A percentile compares a stretch with the other conserved stretches of the same genome.
Evolutionary conservation across 2,329 filamentous ascomycete species (phyloP).

Genomic region (Clonostachys byssicola): DNA sequence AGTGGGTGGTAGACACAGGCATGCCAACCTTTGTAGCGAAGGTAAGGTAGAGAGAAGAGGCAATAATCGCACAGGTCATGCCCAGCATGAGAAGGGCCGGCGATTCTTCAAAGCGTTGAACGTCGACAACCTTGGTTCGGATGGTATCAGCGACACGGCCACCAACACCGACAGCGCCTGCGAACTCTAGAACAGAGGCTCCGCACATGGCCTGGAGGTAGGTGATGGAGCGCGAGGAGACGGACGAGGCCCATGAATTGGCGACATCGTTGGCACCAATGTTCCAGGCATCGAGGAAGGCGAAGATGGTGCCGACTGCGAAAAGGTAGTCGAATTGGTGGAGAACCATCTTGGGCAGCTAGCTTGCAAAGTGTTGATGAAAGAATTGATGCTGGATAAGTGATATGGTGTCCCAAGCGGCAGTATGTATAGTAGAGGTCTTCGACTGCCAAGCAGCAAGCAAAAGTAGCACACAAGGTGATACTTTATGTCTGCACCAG

Average conservation of each 20-base stretch:
- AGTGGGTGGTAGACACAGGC: constrained; percentile 59
- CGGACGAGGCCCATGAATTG: constrained; percentile 72
- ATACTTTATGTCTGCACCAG: too few species aligned
- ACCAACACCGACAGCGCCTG: constrained; percentile 57
- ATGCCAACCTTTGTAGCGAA: constrained; percentile 48
- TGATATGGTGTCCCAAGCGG: too few species aligned
- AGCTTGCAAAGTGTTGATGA: not conserved
- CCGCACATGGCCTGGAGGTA: constrained; percentile 57
- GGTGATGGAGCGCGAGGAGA: constrained; percentile 63
- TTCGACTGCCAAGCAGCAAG: too few species aligned
- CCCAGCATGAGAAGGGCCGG: constrained; percentile 53
- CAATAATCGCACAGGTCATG: constrained; percentile 51
- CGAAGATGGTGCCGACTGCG: constrained; percentile 60
- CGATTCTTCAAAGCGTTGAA: constrained; percentile 35
- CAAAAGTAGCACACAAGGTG: too few species aligned
- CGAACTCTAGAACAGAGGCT: constrained; percentile 56
- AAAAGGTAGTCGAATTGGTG: constrained; percentile 58
- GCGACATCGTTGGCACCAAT: constrained; percentile 63
- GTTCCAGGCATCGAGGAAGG: constrained; percentile 64
- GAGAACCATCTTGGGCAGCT: not conserved
- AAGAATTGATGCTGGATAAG: too few species aligned
- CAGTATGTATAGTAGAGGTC: too few species aligned
- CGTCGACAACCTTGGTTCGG: constrained; percentile 53
- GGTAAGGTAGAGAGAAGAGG: constrained; percentile 52
- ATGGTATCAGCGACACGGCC: constrained; percentile 58